Conservation (phyloP, 257 asterid genomes). For the Jacaranda mimosifolia region DNA sequence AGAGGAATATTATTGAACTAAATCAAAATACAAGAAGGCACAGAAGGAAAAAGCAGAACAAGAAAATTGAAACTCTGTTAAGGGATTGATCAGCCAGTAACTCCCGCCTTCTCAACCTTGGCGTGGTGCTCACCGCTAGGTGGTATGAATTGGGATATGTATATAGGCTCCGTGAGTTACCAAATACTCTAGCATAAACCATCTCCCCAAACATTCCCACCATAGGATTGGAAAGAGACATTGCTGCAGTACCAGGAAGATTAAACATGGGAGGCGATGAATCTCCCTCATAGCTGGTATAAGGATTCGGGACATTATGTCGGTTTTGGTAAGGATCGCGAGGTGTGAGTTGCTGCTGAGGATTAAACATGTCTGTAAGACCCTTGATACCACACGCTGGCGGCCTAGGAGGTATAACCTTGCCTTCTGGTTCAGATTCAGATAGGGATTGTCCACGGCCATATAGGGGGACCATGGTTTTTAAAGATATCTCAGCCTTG, state of each 20-base stretch:
- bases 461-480: conserved; percentile 77
- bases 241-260: conserved; percentile 36
- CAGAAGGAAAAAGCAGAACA: conserved; percentile 63
- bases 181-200: conserved; percentile 77
- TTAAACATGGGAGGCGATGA: conserved; percentile 36
- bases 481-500: conserved; percentile 78
- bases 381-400: conserved; percentile 54
- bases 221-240: conserved; percentile 42
- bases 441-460: conserved; percentile 64
- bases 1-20: not conserved
- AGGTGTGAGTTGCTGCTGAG: conserved; percentile 39
- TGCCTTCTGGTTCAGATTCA: conserved; percentile 48
- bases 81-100: conserved; percentile 66
- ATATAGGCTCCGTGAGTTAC: conserved; percentile 67
- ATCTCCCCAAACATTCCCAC: conserved; percentile 80
- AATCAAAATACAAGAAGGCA: conserved; percentile 73
- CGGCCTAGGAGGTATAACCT: conserved; percentile 79
- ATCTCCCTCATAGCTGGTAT: conserved; percentile 31
- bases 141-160: conserved; percentile 71
- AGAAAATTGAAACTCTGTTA: conserved; percentile 68
- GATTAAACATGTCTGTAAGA: conserved; percentile 40
- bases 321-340: conserved; percentile 35
- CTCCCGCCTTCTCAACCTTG: conserved; percentile 79
- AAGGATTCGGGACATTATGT: conserved; percentile 23
- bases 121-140: conserved; percentile 48